These are phyloP conservation scores for Cnidoscolus chayamansa DNA, from an alignment of 441 rosid genomes.

Conservation along the genomic window DNA sequence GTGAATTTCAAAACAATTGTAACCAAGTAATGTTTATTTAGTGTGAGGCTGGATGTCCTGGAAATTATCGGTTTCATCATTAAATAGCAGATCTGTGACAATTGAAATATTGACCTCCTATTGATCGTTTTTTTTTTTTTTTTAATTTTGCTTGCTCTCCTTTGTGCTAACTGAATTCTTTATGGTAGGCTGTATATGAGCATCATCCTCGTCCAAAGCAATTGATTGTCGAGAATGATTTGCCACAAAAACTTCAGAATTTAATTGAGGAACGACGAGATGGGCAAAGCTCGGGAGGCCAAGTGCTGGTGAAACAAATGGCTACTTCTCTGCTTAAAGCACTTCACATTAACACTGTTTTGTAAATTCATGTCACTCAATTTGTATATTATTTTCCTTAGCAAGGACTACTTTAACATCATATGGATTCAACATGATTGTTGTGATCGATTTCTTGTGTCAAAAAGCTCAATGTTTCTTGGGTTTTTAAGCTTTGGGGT, in stretches of 20 bases:
- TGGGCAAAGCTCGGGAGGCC: constrained; percentile 94
- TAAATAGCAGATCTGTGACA: not conserved
- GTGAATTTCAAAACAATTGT: not conserved
- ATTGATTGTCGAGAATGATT: constrained; percentile 90
- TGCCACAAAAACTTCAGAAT: constrained; percentile 80
- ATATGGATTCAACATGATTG: not conserved
- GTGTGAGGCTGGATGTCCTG: not conserved
- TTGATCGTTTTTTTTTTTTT: not conserved
- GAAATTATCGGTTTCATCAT: not conserved
- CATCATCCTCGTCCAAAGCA: constrained; percentile 98
- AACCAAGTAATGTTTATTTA: not conserved
- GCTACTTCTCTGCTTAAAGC: constrained; percentile 90
- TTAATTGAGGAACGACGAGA: constrained; percentile 93
- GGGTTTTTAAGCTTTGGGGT: not conserved
- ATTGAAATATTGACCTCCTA: not conserved
- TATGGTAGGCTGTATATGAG: constrained; percentile 87
- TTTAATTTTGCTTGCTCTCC: not conserved
- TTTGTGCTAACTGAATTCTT: constrained; percentile 10
- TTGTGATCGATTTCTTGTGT: not conserved
- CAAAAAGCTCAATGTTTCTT: not conserved
- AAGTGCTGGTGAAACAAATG: constrained; percentile 96
- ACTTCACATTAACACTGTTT: constrained; percentile 38
- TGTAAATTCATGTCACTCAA: constrained; percentile 22
- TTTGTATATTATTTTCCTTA: constrained; percentile 2
- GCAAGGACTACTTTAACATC: not conserved